phyloP scores from a whole-genome alignment of 495 filamentous ascomycete species.

The Thozetella sp. region DNA sequence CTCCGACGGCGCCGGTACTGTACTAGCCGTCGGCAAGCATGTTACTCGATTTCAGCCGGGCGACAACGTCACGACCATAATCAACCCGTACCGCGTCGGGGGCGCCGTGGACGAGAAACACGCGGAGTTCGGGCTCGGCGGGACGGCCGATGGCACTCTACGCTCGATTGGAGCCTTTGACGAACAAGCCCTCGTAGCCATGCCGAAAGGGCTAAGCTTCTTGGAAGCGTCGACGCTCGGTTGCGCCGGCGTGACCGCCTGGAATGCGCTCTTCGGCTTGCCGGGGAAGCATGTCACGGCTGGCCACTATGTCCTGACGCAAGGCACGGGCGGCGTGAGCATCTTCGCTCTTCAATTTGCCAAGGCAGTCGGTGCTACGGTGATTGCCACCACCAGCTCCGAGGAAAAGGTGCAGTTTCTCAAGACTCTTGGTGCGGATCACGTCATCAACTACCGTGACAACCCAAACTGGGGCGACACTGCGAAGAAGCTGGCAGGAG shows the following conservation, averaged over 20 bases:
- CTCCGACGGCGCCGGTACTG: slow-evolving; percentile 67
- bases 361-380: slow-evolving; percentile 31
- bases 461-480: slow-evolving; percentile 63
- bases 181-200: slow-evolving; percentile 20
- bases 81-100: slow-evolving; percentile 16
- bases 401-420: slow-evolving; percentile 30
- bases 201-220: slow-evolving; percentile 18
- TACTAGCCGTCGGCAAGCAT: slow-evolving; percentile 58
- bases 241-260: slow-evolving; percentile 31
- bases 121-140: slow-evolving; percentile 16
- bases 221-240: slow-evolving; percentile 19
- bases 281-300: slow-evolving; percentile 10
- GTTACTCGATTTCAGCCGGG: slow-evolving; percentile 63
- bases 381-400: slow-evolving; percentile 42
- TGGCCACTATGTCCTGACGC: slow-evolving; percentile 27
- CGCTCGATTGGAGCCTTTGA: slow-evolving; percentile 20
- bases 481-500: slow-evolving; percentile 56
- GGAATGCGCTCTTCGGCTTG: slow-evolving; percentile 36
- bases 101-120: slow-evolving; percentile 8
- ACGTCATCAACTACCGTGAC: slow-evolving; percentile 61
- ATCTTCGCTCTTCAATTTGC: slow-evolving; percentile 36
- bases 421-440: slow-evolving; percentile 47
- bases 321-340: slow-evolving; percentile 35
- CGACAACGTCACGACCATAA: slow-evolving; percentile 22
- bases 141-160: slow-evolving; percentile 16